These are phyloP conservation scores for Ephemerocybe angulata DNA, from an alignment of 768 basidiomycete genomes.

Conservation along the genomic window DNA sequence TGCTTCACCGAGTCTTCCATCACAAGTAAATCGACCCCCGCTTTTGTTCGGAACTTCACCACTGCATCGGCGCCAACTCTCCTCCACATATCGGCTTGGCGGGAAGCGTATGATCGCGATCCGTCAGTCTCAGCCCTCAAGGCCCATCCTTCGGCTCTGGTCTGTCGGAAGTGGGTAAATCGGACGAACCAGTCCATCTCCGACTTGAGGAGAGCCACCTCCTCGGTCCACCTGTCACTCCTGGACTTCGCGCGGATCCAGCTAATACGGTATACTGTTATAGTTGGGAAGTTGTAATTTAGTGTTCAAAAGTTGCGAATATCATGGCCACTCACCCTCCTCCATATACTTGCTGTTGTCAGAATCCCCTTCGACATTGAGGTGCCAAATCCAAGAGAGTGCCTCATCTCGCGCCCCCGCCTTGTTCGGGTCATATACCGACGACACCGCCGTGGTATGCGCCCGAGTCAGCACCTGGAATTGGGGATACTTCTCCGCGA, in stretches of 20 bases:
- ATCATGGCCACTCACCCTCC: neutral
- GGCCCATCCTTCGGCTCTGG: neutral
- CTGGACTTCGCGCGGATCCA: neutral
- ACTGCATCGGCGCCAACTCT: neutral
- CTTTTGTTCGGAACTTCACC: neutral
- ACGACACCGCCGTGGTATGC: neutral
- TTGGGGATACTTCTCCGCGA: neutral
- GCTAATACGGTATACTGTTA: neutral
- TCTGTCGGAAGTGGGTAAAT: neutral
- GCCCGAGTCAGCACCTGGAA: neutral
- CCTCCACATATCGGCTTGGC: neutral
- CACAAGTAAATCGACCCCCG: too few relatives aligned
- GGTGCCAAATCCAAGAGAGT: neutral
- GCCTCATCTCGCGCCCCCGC: neutral
- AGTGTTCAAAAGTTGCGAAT: neutral
- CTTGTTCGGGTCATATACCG: neutral
- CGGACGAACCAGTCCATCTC: neutral
- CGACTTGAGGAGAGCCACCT: neutral
- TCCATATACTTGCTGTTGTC: neutral
- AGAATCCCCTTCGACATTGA: neutral
- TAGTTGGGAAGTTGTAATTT: neutral
- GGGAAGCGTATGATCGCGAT: neutral
- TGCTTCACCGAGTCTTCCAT: too few relatives aligned
- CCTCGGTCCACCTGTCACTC: neutral
- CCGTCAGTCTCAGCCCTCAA: neutral